phyloP scores from a whole-genome alignment of 345 rosid species.

The Xanthoceras sorbifolium region DNA sequence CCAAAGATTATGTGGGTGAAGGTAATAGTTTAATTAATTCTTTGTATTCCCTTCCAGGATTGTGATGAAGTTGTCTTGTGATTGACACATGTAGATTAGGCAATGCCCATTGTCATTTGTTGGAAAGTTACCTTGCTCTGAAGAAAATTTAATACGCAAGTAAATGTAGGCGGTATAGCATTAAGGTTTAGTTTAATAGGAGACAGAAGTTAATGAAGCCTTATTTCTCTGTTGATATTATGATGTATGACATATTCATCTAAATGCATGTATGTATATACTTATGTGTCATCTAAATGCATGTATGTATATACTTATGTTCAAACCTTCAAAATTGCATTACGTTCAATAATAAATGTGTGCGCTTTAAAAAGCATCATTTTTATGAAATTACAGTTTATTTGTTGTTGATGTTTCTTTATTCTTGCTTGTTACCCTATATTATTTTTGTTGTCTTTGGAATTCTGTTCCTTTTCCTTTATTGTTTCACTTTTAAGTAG shows the following conservation, averaged over 20 bases:
- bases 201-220: neutral
- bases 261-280: neutral
- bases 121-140: neutral
- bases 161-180: neutral
- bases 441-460: neutral
- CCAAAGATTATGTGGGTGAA: conserved; percentile 84
- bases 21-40: conserved; percentile 42
- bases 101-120: conserved; percentile 8
- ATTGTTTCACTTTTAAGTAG: neutral
- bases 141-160: neutral
- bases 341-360: neutral
- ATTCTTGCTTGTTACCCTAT: neutral
- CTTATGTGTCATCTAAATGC: neutral
- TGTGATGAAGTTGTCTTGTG: neutral
- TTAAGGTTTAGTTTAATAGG: neutral
- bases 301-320: neutral
- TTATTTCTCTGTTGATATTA: neutral
- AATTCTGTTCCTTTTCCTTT: conserved; percentile 4
- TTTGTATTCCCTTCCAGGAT: neutral
- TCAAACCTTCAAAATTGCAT: neutral
- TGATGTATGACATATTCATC: neutral
- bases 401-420: neutral
- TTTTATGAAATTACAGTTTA: neutral
- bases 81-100: neutral
- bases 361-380: neutral